These are phyloP conservation scores for Suillus tomentosus DNA, from an alignment of 768 basidiomycete genomes.

Conservation along the genomic window DNA sequence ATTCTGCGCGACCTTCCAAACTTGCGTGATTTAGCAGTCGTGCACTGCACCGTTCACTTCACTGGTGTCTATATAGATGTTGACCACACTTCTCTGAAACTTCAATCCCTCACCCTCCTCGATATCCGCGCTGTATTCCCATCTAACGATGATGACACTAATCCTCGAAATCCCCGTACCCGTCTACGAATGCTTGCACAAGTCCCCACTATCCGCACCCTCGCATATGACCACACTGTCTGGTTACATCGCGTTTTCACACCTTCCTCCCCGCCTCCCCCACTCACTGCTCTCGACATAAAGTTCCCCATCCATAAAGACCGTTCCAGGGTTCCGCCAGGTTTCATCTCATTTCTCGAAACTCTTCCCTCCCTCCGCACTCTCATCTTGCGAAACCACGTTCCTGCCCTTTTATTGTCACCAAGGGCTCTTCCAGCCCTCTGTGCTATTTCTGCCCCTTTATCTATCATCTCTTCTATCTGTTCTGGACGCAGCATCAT, in stretches of 20 bases:
- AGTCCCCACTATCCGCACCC: slow-evolving; percentile 37
- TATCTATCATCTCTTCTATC: slow-evolving; percentile 31
- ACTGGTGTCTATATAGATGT: slow-evolving; percentile 19
- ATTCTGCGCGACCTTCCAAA: slow-evolving; percentile 39
- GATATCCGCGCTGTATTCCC: slow-evolving; percentile 29
- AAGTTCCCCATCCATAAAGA: slow-evolving; percentile 34
- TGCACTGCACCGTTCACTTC: slow-evolving; percentile 38
- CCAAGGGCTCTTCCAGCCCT: slow-evolving; percentile 24
- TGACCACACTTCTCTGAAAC: slow-evolving; percentile 40
- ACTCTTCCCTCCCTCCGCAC: slow-evolving; percentile 26
- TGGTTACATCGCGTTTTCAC: slow-evolving; percentile 44
- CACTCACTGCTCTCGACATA: slow-evolving; percentile 28
- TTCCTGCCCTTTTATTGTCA: slow-evolving; percentile 28
- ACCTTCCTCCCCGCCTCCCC: slow-evolving; percentile 19
- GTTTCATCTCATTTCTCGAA: slow-evolving; percentile 25
- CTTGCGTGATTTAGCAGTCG: slow-evolving; percentile 42
- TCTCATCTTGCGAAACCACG: slow-evolving; percentile 29
- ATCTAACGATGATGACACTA: slow-evolving; percentile 19
- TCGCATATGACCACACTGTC: slow-evolving; percentile 39
- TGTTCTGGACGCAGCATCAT: slow-evolving; percentile 19
- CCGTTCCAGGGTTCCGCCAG: slow-evolving; percentile 24
- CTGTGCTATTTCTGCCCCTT: slow-evolving; percentile 25
- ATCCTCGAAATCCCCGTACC: not conserved
- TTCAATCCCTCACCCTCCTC: slow-evolving; percentile 44
- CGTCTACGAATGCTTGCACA: slow-evolving; percentile 37